phyloP scores from a whole-genome alignment of 2,329 filamentous ascomycete genomes.

The Beauveria scarabaeidicola region DNA sequence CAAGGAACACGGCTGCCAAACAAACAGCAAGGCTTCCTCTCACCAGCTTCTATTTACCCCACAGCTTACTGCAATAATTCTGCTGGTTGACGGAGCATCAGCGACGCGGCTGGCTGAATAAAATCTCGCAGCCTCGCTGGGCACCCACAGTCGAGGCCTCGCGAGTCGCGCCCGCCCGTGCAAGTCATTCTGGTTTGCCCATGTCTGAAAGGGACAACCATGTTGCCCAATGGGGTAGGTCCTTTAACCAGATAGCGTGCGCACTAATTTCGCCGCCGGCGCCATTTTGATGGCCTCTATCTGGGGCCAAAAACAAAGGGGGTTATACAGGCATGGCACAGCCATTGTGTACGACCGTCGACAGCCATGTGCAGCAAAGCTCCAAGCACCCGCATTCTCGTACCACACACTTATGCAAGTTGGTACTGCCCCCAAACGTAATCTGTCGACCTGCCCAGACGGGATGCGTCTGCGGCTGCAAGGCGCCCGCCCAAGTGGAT shows the following conservation, averaged over 20 bases:
- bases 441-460: conserved; percentile 8
- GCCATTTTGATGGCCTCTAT: neutral
- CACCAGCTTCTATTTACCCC: neutral
- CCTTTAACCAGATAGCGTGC: neutral
- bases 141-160: neutral
- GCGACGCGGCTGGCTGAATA: too few species aligned
- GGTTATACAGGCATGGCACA: neutral
- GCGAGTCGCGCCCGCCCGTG: neutral
- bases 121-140: neutral
- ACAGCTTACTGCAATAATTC: neutral
- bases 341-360: neutral
- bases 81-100: too few species aligned
- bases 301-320: neutral
- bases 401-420: neutral
- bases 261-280: neutral
- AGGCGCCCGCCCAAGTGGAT: neutral
- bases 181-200: neutral
- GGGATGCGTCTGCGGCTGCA: conserved; percentile 5
- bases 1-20: too few species aligned
- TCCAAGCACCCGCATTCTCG: neutral
- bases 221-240: conserved; percentile 6
- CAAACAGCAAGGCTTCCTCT: neutral
- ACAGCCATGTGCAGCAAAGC: neutral
- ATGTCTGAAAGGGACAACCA: neutral
- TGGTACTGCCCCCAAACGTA: neutral